Evolutionary conservation across 805 yeast species (phyloP).

Genomic region (Candida schatavii): DNA sequence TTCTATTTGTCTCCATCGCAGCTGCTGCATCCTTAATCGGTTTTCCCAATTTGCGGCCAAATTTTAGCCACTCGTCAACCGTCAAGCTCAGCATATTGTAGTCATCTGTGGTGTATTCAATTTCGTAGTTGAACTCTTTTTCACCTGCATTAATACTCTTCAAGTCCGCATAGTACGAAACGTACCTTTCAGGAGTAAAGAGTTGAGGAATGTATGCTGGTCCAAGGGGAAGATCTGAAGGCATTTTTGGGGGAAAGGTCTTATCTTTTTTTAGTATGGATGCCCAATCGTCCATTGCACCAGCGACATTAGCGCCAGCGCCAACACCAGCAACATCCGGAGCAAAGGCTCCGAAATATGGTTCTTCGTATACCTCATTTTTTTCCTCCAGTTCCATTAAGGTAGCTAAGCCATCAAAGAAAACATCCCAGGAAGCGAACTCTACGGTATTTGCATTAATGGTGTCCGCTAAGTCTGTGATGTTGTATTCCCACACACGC

Average conservation of each 20-base stretch:
- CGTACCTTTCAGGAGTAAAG: constrained; percentile 69
- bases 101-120: constrained; percentile 71
- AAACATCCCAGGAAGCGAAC: constrained; percentile 55
- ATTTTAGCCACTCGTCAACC: constrained; percentile 59
- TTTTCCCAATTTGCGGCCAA: constrained; percentile 53
- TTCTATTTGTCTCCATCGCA: constrained; percentile 6
- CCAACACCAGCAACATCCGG: constrained; percentile 11
- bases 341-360: too few species aligned
- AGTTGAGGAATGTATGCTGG: constrained; percentile 74
- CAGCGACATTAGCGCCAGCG: constrained; percentile 4
- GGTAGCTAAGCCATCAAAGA: constrained; percentile 49
- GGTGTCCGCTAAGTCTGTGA: constrained; percentile 46
- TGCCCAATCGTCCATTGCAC: constrained; percentile 5
- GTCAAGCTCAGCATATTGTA: constrained; percentile 53
- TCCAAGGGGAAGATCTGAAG: constrained; percentile 53
- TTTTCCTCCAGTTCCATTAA: constrained; percentile 26
- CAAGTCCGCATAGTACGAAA: constrained; percentile 73
- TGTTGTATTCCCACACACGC: constrained; percentile 84
- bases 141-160: constrained; percentile 41
- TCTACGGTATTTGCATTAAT: constrained; percentile 6
- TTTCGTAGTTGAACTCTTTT: constrained; percentile 51
- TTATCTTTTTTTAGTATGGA: constrained; percentile 42
- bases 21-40: constrained; percentile 24
- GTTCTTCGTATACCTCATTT: constrained; percentile 21
- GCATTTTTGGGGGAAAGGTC: constrained; percentile 62